phyloP scores from a whole-genome alignment of 805 yeast species.

The Candida stauntonica region DNA sequence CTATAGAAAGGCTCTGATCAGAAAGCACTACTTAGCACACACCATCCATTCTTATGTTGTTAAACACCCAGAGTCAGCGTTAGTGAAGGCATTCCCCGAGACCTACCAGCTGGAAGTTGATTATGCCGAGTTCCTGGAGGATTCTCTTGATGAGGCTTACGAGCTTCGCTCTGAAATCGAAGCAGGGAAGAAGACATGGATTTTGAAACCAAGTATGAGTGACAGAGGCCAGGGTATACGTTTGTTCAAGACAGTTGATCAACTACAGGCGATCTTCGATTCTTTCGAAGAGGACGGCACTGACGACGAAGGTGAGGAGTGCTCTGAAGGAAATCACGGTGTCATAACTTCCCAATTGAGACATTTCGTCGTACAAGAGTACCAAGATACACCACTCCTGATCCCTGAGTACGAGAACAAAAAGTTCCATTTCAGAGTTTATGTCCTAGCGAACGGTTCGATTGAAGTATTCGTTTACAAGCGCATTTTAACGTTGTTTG shows the following conservation, averaged over 20 bases:
- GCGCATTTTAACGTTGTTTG: constrained; percentile 78
- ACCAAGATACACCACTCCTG: constrained; percentile 64
- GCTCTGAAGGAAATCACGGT: constrained; percentile 46
- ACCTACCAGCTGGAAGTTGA: constrained; percentile 82
- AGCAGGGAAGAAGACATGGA: constrained; percentile 64
- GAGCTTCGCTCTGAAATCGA: constrained; percentile 80
- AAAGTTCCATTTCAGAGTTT: constrained; percentile 87
- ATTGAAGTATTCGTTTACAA: constrained; percentile 75
- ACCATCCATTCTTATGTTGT: constrained; percentile 71
- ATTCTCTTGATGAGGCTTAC: constrained; percentile 86
- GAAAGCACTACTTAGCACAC: constrained; percentile 86
- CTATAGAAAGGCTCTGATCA: constrained; percentile 83
- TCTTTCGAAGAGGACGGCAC: constrained; percentile 74
- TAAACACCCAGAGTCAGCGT: constrained; percentile 66
- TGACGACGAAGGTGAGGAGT: constrained; percentile 55
- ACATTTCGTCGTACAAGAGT: constrained; percentile 87
- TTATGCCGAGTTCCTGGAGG: constrained; percentile 94
- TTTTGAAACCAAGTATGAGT: constrained; percentile 93
- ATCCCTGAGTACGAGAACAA: constrained; percentile 53
- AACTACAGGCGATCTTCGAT: constrained; percentile 78
- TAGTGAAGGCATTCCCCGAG: constrained; percentile 63
- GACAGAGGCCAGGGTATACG: constrained; percentile 96
- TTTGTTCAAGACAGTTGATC: constrained; percentile 70
- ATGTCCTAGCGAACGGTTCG: constrained; percentile 72
- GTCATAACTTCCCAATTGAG: constrained; percentile 83